Base-by-base conservation (phyloP, 2,329 filamentous ascomycete species). In the Paramyrothecium roridum region DNA sequence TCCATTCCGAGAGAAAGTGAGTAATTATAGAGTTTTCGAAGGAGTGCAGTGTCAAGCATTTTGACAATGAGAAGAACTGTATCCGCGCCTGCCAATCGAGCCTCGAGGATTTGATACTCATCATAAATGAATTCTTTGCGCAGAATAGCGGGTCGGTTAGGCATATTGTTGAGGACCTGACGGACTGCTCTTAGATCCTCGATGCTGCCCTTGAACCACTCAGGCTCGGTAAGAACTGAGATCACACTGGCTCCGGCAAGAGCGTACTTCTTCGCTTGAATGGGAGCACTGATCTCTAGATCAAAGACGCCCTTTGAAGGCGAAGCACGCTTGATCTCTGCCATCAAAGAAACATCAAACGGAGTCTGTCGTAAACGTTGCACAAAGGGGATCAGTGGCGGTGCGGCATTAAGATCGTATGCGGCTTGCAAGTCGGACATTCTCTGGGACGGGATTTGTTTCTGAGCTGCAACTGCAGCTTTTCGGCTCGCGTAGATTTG, bases 171-270 rank as follows among this genome's bases (percentile, higher is more conserved):
- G n/a, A 99, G 77, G 50, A 90, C 92, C 71, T 93, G 90, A 48
- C 95, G 86, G 30, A 98, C 95, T 34, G 88, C 86, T 57, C 90
- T 85, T 53, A 99, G 77, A 69, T 99, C 95, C 56, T 99, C 93
- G 57, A 99, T 93, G 72, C 89, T 96, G 50, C 95, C 95, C 76
- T 97, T 98, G 80, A 99, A 99, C 95, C 95, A 99, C 68, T 98
- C 90, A 0, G 96, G 95, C 73, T 99, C 95, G 0, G 95, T 99
- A 49, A 99, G 82, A n/a, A 99, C 95, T 1, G 95, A 98, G 62
- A 99, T 99, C 43, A 96, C 91, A 69, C 93, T 98, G 50, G 95
- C 95, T 16, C 95, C 96, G 8, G 95, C 93, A 52, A 95, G 82
- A 11, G 96, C 95, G 71, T 99, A 99, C 62, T 89, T 91, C 60